Evolutionary conservation across 1,139 yeast genomes (phyloP).

Genomic region (Magnusiomyces ingens): DNA sequence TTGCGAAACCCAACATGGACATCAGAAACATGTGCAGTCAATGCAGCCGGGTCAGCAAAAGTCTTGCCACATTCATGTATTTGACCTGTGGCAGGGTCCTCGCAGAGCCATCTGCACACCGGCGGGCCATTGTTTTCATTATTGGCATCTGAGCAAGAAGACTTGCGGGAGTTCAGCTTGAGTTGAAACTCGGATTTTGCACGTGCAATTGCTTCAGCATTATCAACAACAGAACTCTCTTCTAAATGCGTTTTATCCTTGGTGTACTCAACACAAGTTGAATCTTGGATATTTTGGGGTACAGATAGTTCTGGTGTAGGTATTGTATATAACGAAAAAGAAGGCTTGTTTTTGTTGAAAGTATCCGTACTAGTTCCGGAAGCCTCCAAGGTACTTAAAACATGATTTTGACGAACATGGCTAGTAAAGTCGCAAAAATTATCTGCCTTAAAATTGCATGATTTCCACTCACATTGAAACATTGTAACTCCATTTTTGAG

Average conservation of each 20-base stretch:
- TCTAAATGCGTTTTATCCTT: background rate
- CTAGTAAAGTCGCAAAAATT: conserved; percentile 48
- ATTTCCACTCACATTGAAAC: conserved; percentile 64
- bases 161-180: background rate
- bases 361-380: too few species aligned
- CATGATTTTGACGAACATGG: conserved; percentile 55
- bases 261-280: too few species aligned
- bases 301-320: too few species aligned
- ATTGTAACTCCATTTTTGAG: conserved; percentile 17
- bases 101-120: conserved; percentile 44
- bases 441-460: conserved; percentile 51
- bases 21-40: conserved; percentile 62
- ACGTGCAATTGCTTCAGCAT: background rate
- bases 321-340: too few species aligned
- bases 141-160: too few species aligned
- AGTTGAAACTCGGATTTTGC: background rate
- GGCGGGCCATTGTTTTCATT: conserved; percentile 7
- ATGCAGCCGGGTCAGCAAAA: conserved; percentile 49
- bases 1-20: conserved; percentile 72
- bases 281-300: too few species aligned
- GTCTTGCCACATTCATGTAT: conserved; percentile 40
- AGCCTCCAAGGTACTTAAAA: conserved; percentile 20
- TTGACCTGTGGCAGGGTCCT: background rate
- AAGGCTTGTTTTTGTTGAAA: too few species aligned
- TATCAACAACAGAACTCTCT: conserved; percentile 10